Evolutionary conservation across 441 rosid genomes (phyloP).

Genomic region (Erysimum pusillum): DNA sequence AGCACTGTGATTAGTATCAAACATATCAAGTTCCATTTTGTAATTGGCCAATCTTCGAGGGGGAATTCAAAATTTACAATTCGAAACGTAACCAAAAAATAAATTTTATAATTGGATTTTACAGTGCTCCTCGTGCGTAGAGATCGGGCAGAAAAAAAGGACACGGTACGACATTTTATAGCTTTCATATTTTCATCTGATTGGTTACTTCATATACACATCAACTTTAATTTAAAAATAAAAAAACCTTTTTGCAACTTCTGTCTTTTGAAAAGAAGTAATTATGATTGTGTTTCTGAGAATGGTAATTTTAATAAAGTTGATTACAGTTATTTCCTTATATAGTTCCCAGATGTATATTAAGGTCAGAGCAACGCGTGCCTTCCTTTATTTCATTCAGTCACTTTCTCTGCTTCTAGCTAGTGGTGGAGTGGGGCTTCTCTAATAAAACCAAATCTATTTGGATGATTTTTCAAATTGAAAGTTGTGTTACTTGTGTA

Average conservation of each 20-base stretch:
- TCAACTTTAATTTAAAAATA: slow-evolving; percentile 42
- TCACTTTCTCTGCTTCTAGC: slow-evolving; percentile 39
- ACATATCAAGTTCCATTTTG: no score
- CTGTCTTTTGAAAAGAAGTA: slow-evolving; percentile 28
- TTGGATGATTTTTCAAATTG: not conserved
- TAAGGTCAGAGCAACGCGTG: slow-evolving; percentile 43
- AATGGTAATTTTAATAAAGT: slow-evolving; percentile 42
- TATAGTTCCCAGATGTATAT: slow-evolving; percentile 33
- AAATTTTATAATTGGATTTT: not conserved
- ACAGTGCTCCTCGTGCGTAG: slow-evolving; percentile 41
- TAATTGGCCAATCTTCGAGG: no score
- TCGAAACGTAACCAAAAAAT: slow-evolving; percentile 15
- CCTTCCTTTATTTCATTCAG: slow-evolving; percentile 29
- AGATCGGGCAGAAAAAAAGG: slow-evolving; percentile 38
- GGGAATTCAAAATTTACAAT: slow-evolving; percentile 39
- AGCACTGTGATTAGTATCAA: no score
- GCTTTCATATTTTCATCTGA: slow-evolving; percentile 35
- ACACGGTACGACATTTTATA: slow-evolving; percentile 29
- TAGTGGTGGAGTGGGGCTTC: slow-evolving; percentile 31
- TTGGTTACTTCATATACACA: slow-evolving; percentile 13
- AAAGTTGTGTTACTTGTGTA: not conserved
- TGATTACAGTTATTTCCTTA: slow-evolving; percentile 44
- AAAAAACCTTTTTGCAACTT: slow-evolving; percentile 9
- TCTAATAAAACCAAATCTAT: slow-evolving; percentile 15
- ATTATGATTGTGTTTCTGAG: slow-evolving; percentile 48